These are phyloP conservation scores for Heliamphora exappendiculata DNA, from an alignment of 148 eudicot species.

Conservation along the genomic window DNA sequence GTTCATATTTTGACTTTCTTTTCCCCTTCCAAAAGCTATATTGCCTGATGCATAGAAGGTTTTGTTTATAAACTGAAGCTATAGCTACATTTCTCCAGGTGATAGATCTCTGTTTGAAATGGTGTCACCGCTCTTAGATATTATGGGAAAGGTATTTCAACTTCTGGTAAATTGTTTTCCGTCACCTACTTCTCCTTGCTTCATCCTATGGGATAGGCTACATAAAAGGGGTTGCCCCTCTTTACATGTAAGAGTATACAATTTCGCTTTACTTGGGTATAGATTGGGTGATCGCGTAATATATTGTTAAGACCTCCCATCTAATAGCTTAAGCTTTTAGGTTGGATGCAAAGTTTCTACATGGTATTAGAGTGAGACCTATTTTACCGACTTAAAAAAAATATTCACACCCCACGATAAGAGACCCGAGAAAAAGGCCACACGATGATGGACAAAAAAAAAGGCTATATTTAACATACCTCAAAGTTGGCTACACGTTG, in stretches of 20 bases:
- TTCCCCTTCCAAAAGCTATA: background rate
- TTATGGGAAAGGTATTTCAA: slow-evolving; percentile 84
- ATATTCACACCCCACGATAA: too few species aligned
- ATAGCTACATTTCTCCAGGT: slow-evolving; percentile 37
- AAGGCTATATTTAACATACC: too few species aligned
- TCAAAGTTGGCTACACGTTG: too few species aligned
- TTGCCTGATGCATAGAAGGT: background rate
- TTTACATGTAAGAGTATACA: background rate
- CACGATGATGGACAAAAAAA: too few species aligned
- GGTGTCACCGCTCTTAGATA: slow-evolving; percentile 64
- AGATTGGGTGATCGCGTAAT: too few species aligned
- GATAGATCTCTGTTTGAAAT: slow-evolving; percentile 65
- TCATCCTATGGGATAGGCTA: background rate
- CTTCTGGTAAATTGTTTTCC: background rate
- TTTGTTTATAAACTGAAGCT: background rate
- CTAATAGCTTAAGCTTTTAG: too few species aligned
- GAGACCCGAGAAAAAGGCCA: too few species aligned
- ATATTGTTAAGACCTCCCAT: too few species aligned
- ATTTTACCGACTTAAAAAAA: too few species aligned
- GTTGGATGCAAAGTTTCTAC: too few species aligned
- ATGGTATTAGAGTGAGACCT: too few species aligned
- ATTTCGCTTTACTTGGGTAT: too few species aligned
- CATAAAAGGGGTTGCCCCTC: background rate
- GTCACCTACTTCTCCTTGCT: background rate
- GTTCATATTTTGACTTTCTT: background rate